These are phyloP conservation scores for Taphrina sp. DNA, from an alignment of 1,139 yeast species.

Conservation along the genomic window DNA sequence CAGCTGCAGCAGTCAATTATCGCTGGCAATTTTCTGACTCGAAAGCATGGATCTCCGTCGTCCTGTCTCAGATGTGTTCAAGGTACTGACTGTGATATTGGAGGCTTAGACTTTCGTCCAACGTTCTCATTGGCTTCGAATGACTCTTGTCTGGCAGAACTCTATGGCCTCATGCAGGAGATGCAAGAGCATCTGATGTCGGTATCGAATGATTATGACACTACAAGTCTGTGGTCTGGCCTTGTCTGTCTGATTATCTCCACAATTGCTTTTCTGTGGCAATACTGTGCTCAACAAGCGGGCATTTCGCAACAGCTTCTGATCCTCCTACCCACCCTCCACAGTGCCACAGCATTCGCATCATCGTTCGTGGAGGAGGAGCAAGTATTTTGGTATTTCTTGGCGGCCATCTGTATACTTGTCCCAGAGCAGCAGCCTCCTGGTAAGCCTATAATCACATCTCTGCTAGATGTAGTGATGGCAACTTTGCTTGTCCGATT, in stretches of 20 bases:
- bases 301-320: conserved; percentile 34
- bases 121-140: neutral
- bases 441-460: no score
- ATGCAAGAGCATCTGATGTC: conserved; percentile 57
- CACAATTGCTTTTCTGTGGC: conserved; percentile 1
- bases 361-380: conserved; percentile 96
- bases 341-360: conserved; percentile 69
- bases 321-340: conserved; percentile 46
- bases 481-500: conserved; percentile 52
- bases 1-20: conserved; percentile 49
- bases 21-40: conserved; percentile 49
- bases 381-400: conserved; percentile 89
- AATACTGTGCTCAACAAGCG: conserved; percentile 6
- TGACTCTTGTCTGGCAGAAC: neutral
- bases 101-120: neutral
- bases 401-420: neutral
- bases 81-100: neutral
- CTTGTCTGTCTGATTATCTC: conserved; percentile 43
- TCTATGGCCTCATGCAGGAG: neutral
- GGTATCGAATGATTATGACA: conserved; percentile 73
- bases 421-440: no score
- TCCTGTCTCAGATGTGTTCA: neutral
- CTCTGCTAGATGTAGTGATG: neutral
- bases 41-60: conserved; percentile 41
- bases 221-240: conserved; percentile 54